Percentiles rank a stretch among this genome's conserved stretches.
Evolutionary conservation across 2,329 filamentous ascomycete genomes (phyloP).

Genomic region (Xylaria sp.): DNA sequence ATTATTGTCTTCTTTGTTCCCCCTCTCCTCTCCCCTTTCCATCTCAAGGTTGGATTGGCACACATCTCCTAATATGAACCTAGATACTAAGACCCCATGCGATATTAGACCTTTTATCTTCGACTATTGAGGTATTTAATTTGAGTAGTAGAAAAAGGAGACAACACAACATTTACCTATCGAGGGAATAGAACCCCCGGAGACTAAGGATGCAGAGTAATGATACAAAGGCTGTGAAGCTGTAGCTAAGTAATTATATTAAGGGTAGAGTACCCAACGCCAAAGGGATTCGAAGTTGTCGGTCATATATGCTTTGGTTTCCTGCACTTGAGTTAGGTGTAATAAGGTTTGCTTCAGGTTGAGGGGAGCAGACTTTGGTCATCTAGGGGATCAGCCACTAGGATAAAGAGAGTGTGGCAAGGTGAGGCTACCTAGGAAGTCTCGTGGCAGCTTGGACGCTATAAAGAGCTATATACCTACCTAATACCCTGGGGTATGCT

Average conservation of each 20-base stretch:
- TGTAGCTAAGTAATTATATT: background rate
- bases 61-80: too few species aligned
- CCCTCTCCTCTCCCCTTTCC: too few species aligned
- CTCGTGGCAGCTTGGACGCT: background rate
- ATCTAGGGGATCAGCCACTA: background rate
- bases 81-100: background rate
- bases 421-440: background rate
- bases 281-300: background rate
- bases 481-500: background rate
- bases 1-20: background rate
- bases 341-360: too few species aligned
- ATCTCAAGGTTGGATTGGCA: too few species aligned
- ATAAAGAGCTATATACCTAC: background rate
- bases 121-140: background rate
- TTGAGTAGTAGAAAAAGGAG: too few species aligned
- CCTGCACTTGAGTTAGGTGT: background rate
- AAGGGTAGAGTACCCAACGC: background rate
- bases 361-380: background rate
- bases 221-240: background rate
- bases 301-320: background rate
- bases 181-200: background rate
- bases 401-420: too few species aligned
- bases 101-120: background rate
- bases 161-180: background rate
- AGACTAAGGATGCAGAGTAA: slow-evolving; percentile 4